Conservation (phyloP, 2,329 filamentous ascomycete species). For the Mycosphaerella arachidis region DNA sequence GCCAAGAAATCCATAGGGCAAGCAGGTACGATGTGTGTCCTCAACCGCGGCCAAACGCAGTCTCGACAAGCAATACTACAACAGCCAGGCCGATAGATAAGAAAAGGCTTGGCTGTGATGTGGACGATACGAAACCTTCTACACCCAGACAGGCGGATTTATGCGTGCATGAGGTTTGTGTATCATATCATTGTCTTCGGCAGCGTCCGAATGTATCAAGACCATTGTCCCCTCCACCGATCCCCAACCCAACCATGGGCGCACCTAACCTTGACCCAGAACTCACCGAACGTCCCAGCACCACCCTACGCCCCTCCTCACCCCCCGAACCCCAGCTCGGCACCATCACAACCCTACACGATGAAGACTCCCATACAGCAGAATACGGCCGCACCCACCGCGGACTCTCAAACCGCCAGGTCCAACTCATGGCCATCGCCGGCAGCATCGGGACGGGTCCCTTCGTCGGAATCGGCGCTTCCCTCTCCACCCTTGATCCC, state of each 20-base stretch:
- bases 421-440: conserved; percentile 10
- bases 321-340: background rate
- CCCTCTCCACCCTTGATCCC: conserved; percentile 28
- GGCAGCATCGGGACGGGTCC: conserved; percentile 4
- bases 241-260: background rate
- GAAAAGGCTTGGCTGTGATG: background rate
- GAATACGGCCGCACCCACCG: conserved; percentile 9
- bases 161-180: background rate
- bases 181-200: background rate
- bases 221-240: background rate
- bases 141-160: background rate
- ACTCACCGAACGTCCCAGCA: background rate
- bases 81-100: background rate
- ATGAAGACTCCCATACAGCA: background rate
- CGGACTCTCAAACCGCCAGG: conserved; percentile 7
- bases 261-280: conserved; percentile 1
- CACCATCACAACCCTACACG: background rate
- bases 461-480: conserved; percentile 9
- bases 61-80: background rate
- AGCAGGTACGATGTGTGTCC: background rate
- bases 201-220: no score
- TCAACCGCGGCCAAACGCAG: background rate
- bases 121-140: background rate
- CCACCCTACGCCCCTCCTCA: background rate
- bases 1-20: background rate